Conservation (phyloP, 495 filamentous ascomycete genomes). For the Bryoglossum gracile region DNA sequence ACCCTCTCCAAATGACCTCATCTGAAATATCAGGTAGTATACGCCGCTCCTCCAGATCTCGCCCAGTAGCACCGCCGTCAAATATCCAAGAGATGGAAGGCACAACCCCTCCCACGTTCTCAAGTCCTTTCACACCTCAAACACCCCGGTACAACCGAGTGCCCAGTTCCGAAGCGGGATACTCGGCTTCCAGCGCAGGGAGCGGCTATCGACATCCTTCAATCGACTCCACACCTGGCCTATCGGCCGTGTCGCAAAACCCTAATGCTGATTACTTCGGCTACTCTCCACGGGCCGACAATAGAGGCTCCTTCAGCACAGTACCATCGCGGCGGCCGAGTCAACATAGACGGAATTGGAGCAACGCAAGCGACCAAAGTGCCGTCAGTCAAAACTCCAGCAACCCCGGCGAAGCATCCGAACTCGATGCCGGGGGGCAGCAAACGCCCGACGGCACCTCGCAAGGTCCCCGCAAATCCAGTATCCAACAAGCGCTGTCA, state of each 20-base stretch:
- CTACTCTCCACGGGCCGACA: conserved; percentile 4
- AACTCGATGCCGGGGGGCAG: conserved; percentile 15
- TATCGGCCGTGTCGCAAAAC: background rate
- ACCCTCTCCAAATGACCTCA: conserved; percentile 20
- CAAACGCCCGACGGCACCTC: no score
- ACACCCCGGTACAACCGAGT: conserved; percentile 10
- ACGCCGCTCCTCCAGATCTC: conserved; percentile 2
- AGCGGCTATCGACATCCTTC: conserved; percentile 7
- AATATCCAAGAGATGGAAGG: conserved; percentile 18
- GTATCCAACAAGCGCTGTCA: no score
- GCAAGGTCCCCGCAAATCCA: no score
- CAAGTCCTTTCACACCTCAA: conserved; percentile 5
- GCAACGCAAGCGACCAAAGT: conserved; percentile 15
- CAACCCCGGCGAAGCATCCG: background rate
- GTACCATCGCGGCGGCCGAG: conserved; percentile 8
- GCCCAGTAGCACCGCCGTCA: background rate
- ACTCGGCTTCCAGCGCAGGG: conserved; percentile 4
- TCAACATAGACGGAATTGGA: conserved; percentile 20
- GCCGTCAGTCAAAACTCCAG: conserved; percentile 10
- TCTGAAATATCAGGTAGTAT: conserved; percentile 12
- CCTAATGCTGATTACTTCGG: conserved; percentile 16
- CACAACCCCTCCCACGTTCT: conserved; percentile 10
- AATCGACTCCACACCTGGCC: conserved; percentile 11
- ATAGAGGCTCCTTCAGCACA: conserved; percentile 7
- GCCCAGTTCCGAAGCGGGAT: conserved; percentile 12